phyloP scores from a whole-genome alignment of 805 yeast genomes.

The Maudiozyma turicensis region DNA sequence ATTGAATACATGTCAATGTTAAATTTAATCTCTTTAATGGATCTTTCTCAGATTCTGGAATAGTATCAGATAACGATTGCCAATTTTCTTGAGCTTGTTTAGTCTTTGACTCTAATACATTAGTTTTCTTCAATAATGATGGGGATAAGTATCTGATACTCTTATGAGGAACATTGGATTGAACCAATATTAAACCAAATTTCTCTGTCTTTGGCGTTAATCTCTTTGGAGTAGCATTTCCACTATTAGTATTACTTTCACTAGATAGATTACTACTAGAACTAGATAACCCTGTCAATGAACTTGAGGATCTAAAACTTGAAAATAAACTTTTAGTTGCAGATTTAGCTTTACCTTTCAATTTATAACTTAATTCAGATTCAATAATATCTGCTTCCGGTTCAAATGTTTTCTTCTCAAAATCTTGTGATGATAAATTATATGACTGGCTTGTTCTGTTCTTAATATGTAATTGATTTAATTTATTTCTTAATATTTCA shows the following conservation, averaged over 20 bases:
- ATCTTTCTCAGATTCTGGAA: slow-evolving; percentile 21
- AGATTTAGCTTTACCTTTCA: slow-evolving; percentile 5
- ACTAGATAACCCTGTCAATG: neutral
- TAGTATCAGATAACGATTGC: slow-evolving; percentile 14
- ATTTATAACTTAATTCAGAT: slow-evolving; percentile 11
- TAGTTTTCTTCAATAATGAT: slow-evolving; percentile 25
- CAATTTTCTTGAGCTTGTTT: slow-evolving; percentile 26
- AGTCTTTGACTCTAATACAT: slow-evolving; percentile 23
- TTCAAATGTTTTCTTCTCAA: slow-evolving; percentile 2
- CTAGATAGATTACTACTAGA: neutral
- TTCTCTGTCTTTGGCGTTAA: slow-evolving; percentile 6
- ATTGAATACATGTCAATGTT: slow-evolving; percentile 23
- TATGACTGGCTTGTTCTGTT: slow-evolving; percentile 1
- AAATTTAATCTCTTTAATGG: slow-evolving; percentile 19
- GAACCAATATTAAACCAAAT: slow-evolving; percentile 23
- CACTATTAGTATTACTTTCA: neutral
- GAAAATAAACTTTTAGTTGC: slow-evolving; percentile 3
- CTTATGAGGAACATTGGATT: slow-evolving; percentile 23
- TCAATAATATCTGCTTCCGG: slow-evolving; percentile 6
- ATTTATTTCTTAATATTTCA: slow-evolving; percentile 19
- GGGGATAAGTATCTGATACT: slow-evolving; percentile 31
- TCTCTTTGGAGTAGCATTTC: neutral
- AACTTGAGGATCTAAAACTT: slow-evolving; percentile 1
- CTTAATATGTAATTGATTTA: slow-evolving; percentile 19
- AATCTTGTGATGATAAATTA: neutral